Evolutionary conservation across 1,284 basidiomycete genomes (phyloP).

Genomic region (Trichosporon sp.): DNA sequence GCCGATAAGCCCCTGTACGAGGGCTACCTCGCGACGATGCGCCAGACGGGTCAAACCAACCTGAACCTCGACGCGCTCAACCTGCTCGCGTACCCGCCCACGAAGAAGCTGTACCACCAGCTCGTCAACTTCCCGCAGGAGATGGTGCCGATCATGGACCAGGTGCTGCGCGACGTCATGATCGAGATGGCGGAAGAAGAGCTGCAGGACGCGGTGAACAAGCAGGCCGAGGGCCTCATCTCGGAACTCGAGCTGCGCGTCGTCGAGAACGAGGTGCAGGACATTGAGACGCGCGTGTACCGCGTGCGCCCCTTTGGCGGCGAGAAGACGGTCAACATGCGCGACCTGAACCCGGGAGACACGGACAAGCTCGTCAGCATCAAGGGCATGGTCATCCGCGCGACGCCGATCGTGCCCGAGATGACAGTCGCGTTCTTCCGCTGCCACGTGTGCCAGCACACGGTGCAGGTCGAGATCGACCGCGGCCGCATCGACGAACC

Average conservation of each 20-base stretch:
- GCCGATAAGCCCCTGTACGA: slow-evolving; percentile 75
- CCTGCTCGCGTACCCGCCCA: slow-evolving; percentile 79
- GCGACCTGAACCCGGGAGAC: slow-evolving; percentile 83
- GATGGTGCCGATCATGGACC: slow-evolving; percentile 94
- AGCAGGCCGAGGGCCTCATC: slow-evolving; percentile 29
- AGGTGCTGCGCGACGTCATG: slow-evolving; percentile 87
- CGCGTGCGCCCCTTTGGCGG: slow-evolving; percentile 89
- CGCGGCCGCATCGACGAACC: slow-evolving; percentile 94
- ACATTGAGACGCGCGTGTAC: slow-evolving; percentile 75
- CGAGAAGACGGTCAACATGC: slow-evolving; percentile 73
- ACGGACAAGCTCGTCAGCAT: slow-evolving; percentile 94
- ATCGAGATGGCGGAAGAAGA: slow-evolving; percentile 74
- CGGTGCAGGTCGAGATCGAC: slow-evolving; percentile 90
- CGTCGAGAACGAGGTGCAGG: slow-evolving; percentile 70
- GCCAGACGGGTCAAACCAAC: slow-evolving; percentile 83
- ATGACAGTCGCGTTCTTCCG: slow-evolving; percentile 98
- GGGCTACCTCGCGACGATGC: slow-evolving; percentile 76
- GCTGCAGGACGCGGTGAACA: slow-evolving; percentile 53
- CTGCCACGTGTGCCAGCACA: slow-evolving; percentile 92
- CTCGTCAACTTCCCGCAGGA: slow-evolving; percentile 92
- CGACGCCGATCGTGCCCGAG: slow-evolving; percentile 95
- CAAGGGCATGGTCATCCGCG: slow-evolving; percentile 94
- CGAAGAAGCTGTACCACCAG: slow-evolving; percentile 72
- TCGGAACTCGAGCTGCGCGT: slow-evolving; percentile 60
- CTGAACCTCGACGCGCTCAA: slow-evolving; percentile 88